Conservation (phyloP, 1,284 basidiomycete genomes). For the Cronartium ribicola region DNA sequence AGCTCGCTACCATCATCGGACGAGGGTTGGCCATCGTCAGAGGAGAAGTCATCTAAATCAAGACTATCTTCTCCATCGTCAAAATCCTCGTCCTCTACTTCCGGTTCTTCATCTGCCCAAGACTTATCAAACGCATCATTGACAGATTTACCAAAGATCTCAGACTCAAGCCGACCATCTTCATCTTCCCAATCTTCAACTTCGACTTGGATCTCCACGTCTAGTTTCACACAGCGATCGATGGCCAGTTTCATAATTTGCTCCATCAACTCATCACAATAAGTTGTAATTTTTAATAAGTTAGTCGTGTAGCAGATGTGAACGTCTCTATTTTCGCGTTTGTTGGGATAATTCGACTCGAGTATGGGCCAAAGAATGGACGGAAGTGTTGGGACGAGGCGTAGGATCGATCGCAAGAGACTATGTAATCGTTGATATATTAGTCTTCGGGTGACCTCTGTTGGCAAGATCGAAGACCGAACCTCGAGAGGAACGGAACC, state of each 20-base stretch:
- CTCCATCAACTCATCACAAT: conserved; percentile 83
- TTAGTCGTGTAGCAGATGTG: conserved; percentile 93
- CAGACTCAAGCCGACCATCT: conserved; percentile 52
- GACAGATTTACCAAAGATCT: conserved; percentile 44
- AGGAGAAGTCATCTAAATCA: conserved; percentile 55
- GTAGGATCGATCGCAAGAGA: conserved; percentile 75
- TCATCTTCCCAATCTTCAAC: conserved; percentile 78
- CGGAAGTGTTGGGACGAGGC: conserved; percentile 82
- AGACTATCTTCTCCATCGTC: conserved; percentile 56
- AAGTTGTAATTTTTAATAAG: conserved; percentile 73
- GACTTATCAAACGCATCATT: conserved; percentile 47
- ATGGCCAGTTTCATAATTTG: conserved; percentile 78
- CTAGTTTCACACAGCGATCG: conserved; percentile 87
- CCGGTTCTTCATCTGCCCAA: conserved; percentile 51
- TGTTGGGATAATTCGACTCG: conserved; percentile 81
- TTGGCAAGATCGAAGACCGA: conserved; percentile 39
- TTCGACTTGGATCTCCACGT: conserved; percentile 96
- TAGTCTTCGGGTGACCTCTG: conserved; percentile 65
- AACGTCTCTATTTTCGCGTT: conserved; percentile 72
- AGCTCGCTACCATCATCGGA: conserved; percentile 52
- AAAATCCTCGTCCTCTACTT: conserved; percentile 60
- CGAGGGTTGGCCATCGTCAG: conserved; percentile 59
- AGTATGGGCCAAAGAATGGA: conserved; percentile 80
- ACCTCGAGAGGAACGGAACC: conserved; percentile 13
- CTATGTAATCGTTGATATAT: conserved; percentile 84